A percentile compares a stretch with the other conserved stretches of the same genome.
phyloP scores from a whole-genome alignment of 805 yeast genomes.

The Debaryomyces prosopidis region DNA sequence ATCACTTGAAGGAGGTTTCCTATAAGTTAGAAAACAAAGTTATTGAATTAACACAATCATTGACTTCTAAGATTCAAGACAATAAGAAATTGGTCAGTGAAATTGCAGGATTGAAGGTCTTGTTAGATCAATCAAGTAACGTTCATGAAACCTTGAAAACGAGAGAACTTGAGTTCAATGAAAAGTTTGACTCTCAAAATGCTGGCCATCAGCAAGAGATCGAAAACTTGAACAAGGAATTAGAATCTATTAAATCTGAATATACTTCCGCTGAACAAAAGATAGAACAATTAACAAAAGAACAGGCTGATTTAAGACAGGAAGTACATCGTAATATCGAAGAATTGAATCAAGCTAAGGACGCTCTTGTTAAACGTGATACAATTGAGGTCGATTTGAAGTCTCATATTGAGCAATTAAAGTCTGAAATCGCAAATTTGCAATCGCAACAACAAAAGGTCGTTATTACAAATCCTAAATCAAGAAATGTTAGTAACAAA shows the following conservation, averaged over 20 bases:
- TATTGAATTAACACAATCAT: constrained; percentile 87
- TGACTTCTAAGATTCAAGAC: constrained; percentile 78
- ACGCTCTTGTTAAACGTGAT: constrained; percentile 56
- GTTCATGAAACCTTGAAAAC: constrained; percentile 55
- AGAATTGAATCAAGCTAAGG: constrained; percentile 61
- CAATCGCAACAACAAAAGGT: constrained; percentile 35
- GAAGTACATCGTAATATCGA: constrained; percentile 63
- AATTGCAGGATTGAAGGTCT: constrained; percentile 46
- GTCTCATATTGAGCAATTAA: constrained; percentile 56
- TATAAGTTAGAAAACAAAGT: constrained; percentile 95
- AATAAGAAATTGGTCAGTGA: constrained; percentile 70
- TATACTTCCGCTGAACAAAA: constrained; percentile 57
- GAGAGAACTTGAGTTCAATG: constrained; percentile 54
- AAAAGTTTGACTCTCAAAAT: constrained; percentile 45
- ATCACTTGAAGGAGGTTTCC: constrained; percentile 86
- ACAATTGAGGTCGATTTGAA: constrained; percentile 67
- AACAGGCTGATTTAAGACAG: constrained; percentile 61
- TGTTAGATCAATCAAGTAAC: constrained; percentile 53
- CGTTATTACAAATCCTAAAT: constrained; percentile 33
- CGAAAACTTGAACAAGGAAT: constrained; percentile 53
- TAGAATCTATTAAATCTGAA: constrained; percentile 54
- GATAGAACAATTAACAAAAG: constrained; percentile 58
- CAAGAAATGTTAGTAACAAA: constrained; percentile 35
- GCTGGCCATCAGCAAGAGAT: constrained; percentile 51
- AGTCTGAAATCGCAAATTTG: constrained; percentile 49